phyloP scores from a whole-genome alignment of 257 asterid species.

The Solanum pimpinellifolium region DNA sequence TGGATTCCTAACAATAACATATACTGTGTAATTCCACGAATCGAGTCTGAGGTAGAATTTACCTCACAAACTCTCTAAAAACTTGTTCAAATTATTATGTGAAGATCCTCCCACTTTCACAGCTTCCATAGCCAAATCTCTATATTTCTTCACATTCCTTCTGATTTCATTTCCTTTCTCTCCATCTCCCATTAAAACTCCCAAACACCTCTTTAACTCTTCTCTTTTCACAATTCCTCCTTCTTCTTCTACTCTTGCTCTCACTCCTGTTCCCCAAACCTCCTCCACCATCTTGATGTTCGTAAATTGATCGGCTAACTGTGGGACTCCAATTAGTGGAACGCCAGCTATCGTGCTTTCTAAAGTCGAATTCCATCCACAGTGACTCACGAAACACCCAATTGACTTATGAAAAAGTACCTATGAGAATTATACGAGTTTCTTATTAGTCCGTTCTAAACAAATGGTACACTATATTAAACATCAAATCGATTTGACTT shows the following conservation, averaged over 20 bases:
- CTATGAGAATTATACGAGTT: not conserved
- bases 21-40: accelerated
- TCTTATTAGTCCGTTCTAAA: not conserved
- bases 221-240: slow-evolving; percentile 32
- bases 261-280: slow-evolving; percentile 38
- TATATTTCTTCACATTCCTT: slow-evolving; percentile 23
- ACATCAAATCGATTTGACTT: not conserved
- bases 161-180: slow-evolving; percentile 19
- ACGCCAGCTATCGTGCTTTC: slow-evolving; percentile 39
- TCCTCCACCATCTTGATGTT: slow-evolving; percentile 46
- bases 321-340: slow-evolving; percentile 37
- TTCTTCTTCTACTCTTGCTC: slow-evolving; percentile 13
- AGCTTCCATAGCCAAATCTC: slow-evolving; percentile 25
- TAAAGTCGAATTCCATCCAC: slow-evolving; percentile 61
- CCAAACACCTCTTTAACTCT: slow-evolving; percentile 42
- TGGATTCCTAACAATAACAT: not conserved
- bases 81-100: slow-evolving; percentile 12
- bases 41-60: not conserved
- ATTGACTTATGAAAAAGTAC: slow-evolving; percentile 22
- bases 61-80: not conserved
- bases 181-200: slow-evolving; percentile 28
- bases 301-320: slow-evolving; percentile 40
- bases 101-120: slow-evolving; percentile 35
- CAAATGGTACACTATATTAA: not conserved
- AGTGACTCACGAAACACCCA: slow-evolving; percentile 51